A percentile compares a stretch with the other conserved stretches of the same genome.
Conservation (phyloP, 139 green algal genomes). For the Closterium sp. region DNA sequence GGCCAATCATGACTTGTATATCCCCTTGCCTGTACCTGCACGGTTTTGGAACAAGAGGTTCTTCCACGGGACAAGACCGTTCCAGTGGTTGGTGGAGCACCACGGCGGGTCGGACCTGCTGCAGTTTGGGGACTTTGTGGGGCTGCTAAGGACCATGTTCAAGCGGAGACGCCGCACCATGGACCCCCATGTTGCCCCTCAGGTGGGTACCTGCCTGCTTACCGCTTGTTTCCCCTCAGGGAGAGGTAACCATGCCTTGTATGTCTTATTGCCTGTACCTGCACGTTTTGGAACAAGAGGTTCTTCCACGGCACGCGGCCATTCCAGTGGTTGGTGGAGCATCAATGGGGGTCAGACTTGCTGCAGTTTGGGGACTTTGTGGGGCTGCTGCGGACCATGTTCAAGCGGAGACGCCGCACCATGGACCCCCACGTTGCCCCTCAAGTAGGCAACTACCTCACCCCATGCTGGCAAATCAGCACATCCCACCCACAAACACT, state of each 20-base stretch:
- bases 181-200: not conserved
- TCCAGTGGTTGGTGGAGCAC: not conserved
- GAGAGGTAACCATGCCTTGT: too few species aligned
- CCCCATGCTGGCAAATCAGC: too few species aligned
- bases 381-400: not conserved
- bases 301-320: not conserved
- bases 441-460: not conserved
- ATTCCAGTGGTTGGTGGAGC: not conserved
- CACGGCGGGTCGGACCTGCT: not conserved
- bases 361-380: not conserved
- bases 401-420: not conserved
- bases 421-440: not conserved
- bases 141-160: not conserved
- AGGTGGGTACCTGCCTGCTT: not conserved
- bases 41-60: conserved; percentile 16
- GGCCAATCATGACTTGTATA: too few species aligned
- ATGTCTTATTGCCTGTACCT: too few species aligned
- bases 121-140: not conserved
- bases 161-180: not conserved
- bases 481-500: too few species aligned
- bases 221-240: too few species aligned
- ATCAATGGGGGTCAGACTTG: not conserved
- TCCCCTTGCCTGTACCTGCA: too few species aligned
- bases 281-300: conserved; percentile 20
- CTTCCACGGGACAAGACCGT: not conserved